Conservation (phyloP, 148 eudicot species). For the Diospyros lotus region DNA sequence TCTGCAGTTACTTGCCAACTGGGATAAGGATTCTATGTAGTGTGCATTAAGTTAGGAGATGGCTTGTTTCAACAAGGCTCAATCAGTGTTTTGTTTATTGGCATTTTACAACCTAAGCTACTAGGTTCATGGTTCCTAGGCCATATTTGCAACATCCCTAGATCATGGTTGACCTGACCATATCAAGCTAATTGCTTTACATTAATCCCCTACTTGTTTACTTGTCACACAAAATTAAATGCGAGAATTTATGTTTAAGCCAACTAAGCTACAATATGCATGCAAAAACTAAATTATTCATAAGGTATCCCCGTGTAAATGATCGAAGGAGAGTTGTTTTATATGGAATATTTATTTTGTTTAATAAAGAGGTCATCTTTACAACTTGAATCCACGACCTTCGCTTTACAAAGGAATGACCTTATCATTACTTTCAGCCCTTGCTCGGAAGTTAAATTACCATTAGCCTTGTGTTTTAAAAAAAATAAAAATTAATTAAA, state of each 20-base stretch:
- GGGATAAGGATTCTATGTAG: background rate
- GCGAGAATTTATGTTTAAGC: background rate
- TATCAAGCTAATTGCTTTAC: background rate
- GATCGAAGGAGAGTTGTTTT: too few species aligned
- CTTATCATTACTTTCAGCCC: too few species aligned
- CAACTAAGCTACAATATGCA: background rate
- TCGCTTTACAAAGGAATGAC: too few species aligned
- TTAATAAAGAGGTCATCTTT: too few species aligned
- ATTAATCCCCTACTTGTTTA: background rate
- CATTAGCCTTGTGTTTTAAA: too few species aligned
- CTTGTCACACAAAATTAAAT: background rate
- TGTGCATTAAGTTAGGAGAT: background rate
- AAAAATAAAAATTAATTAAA: too few species aligned
- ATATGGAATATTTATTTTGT: too few species aligned
- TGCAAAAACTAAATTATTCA: too few species aligned
- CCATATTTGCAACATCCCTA: background rate
- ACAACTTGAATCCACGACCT: too few species aligned
- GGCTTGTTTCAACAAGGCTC: background rate
- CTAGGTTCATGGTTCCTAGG: constrained; percentile 7
- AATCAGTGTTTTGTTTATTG: background rate
- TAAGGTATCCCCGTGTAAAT: too few species aligned
- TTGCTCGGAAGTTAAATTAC: too few species aligned
- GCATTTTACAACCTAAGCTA: background rate
- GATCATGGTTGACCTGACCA: constrained; percentile 8
- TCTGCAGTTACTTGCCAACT: background rate